Percentiles rank a stretch among this genome's conserved stretches.
Evolutionary conservation across 257 asterid species (phyloP).

Genomic region (Jaltomata sinuosa): DNA sequence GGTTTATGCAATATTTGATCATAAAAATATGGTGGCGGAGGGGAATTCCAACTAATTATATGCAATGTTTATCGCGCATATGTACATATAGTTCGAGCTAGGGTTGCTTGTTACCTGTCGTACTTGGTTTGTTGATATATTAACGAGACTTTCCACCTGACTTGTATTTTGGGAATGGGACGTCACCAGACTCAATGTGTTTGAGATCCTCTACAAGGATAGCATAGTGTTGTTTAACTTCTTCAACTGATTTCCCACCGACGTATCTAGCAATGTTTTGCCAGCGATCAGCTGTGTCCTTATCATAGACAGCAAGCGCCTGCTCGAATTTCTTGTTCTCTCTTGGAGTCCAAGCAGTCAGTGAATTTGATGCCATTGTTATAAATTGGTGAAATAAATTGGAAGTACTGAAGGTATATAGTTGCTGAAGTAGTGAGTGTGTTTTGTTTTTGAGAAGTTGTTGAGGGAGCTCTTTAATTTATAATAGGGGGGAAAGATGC

Average conservation of each 20-base stretch:
- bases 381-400: not conserved
- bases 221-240: conserved; percentile 63
- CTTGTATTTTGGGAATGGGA: conserved; percentile 53
- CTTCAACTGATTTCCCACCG: conserved; percentile 57
- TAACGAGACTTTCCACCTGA: conserved; percentile 16
- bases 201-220: conserved; percentile 59
- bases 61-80: not conserved
- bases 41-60: no score
- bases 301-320: conserved; percentile 54
- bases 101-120: conserved; percentile 12
- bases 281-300: conserved; percentile 78
- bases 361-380: conserved; percentile 45
- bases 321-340: conserved; percentile 64
- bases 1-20: no score
- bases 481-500: conserved; percentile 22
- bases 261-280: conserved; percentile 54
- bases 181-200: conserved; percentile 64
- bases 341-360: conserved; percentile 46
- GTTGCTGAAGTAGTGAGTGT: no score
- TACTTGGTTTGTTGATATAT: not conserved
- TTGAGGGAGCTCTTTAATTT: conserved; percentile 11
- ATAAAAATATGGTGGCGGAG: no score
- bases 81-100: not conserved
- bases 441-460: conserved; percentile 13
- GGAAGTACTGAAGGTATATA: no score